These are phyloP conservation scores for Claviceps arundinis DNA, from an alignment of 2,329 filamentous ascomycete species.

Conservation along the genomic window DNA sequence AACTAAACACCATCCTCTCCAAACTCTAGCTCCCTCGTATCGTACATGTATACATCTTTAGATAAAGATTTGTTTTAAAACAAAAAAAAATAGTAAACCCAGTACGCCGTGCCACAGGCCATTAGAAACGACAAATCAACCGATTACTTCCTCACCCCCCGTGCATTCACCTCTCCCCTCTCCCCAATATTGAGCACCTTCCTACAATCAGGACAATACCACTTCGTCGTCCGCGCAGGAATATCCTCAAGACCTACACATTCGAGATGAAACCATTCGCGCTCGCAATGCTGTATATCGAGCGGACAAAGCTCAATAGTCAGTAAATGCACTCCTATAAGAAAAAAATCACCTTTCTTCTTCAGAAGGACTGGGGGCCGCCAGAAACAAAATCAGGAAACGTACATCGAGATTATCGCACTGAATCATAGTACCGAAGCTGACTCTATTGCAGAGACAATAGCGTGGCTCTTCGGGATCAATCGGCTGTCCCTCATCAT, in stretches of 20 bases:
- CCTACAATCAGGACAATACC: slow-evolving; percentile 72
- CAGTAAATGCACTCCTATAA: no score
- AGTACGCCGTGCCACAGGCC: background rate
- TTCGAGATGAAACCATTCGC: slow-evolving; percentile 75
- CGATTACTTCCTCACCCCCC: slow-evolving; percentile 34
- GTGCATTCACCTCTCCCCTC: slow-evolving; percentile 48
- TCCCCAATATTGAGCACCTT: slow-evolving; percentile 48
- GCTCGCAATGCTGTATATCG: slow-evolving; percentile 47
- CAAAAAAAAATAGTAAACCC: background rate
- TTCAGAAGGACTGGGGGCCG: background rate
- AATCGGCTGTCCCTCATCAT: slow-evolving; percentile 56
- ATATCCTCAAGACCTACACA: slow-evolving; percentile 59
- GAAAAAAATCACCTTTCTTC: no score
- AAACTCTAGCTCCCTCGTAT: no score
- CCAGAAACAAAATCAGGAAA: slow-evolving; percentile 6
- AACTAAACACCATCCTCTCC: no score
- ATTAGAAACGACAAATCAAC: background rate
- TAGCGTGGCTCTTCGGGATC: slow-evolving; percentile 66
- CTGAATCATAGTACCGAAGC: slow-evolving; percentile 71
- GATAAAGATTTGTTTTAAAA: background rate
- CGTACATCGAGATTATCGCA: slow-evolving; percentile 68
- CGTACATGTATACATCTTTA: background rate
- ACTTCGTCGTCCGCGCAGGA: slow-evolving; percentile 61
- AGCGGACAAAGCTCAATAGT: no score
- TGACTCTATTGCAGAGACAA: slow-evolving; percentile 67